phyloP scores from a whole-genome alignment of 306 rosid genomes.

The Vigna radiata region DNA sequence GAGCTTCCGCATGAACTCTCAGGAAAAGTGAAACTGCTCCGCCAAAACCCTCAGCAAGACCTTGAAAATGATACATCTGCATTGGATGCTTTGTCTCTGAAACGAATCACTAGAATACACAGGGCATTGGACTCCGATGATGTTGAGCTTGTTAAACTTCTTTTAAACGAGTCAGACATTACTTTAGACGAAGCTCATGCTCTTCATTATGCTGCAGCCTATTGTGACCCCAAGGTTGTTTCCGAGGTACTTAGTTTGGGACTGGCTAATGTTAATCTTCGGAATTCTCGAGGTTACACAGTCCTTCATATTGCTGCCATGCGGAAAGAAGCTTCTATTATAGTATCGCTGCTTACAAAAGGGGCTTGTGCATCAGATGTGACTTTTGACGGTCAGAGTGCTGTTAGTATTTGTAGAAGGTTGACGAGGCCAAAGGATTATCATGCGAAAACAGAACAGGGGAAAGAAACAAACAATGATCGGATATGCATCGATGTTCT shows the following conservation, averaged over 20 bases:
- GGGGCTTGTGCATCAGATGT: slow-evolving; percentile 77
- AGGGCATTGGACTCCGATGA: slow-evolving; percentile 93
- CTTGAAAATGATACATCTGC: slow-evolving; percentile 49
- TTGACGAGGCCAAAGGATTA: slow-evolving; percentile 90
- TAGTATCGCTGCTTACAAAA: slow-evolving; percentile 72
- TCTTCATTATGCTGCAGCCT: slow-evolving; percentile 90
- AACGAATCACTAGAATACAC: slow-evolving; percentile 74
- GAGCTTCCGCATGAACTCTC: slow-evolving; percentile 77
- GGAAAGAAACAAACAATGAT: slow-evolving; percentile 85
- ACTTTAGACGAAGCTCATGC: slow-evolving; percentile 81
- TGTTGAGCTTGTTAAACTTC: slow-evolving; percentile 83
- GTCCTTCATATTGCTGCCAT: slow-evolving; percentile 92
- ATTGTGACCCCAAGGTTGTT: slow-evolving; percentile 95
- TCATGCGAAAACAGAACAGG: slow-evolving; percentile 60
- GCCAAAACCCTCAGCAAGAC: slow-evolving; percentile 51
- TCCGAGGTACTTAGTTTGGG: slow-evolving; percentile 75
- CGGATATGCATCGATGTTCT: slow-evolving; percentile 88
- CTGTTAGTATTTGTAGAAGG: slow-evolving; percentile 89
- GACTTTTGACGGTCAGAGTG: slow-evolving; percentile 79
- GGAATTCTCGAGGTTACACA: slow-evolving; percentile 71
- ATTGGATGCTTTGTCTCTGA: slow-evolving; percentile 55
- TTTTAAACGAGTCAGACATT: slow-evolving; percentile 69
- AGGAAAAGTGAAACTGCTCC: slow-evolving; percentile 58
- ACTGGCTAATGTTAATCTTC: slow-evolving; percentile 71
- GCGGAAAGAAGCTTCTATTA: slow-evolving; percentile 83